A percentile compares a stretch with the other conserved stretches of the same genome.
Evolutionary conservation across 2,329 filamentous ascomycete genomes (phyloP).

Genomic region (Apiospora hydei): DNA sequence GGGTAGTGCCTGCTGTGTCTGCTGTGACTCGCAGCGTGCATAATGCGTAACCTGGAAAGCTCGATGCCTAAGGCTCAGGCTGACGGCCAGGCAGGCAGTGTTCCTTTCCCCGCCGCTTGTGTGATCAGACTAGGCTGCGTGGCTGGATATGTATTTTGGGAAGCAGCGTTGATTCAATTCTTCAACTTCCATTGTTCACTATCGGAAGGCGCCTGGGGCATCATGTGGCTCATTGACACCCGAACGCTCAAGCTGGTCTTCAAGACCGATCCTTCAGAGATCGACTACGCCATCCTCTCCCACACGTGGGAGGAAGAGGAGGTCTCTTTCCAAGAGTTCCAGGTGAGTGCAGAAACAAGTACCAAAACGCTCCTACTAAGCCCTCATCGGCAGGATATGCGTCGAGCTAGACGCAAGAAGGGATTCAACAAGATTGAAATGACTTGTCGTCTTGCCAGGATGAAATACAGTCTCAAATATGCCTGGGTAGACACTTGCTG

Average conservation of each 20-base stretch:
- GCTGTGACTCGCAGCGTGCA: background rate
- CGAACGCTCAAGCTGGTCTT: background rate
- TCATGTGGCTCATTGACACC: conserved; percentile 20
- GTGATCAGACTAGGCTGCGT: background rate
- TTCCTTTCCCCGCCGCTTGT: background rate
- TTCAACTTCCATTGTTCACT: background rate
- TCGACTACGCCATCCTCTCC: background rate
- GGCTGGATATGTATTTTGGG: background rate
- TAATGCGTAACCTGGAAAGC: too few species aligned
- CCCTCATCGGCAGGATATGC: too few species aligned
- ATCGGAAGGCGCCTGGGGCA: background rate
- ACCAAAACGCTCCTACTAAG: background rate
- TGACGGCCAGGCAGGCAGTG: background rate
- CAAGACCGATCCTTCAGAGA: background rate
- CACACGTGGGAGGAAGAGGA: conserved; percentile 15
- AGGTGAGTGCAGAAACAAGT: background rate
- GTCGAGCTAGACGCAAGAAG: background rate
- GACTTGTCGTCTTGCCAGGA: background rate
- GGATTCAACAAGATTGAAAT: background rate
- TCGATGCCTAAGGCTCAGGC: background rate
- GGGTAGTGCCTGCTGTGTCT: background rate
- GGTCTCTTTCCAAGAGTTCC: conserved; percentile 19
- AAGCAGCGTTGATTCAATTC: background rate
- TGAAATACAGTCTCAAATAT: background rate
- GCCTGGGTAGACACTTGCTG: conserved; percentile 24